Conservation (phyloP, 371 early-diverging fungal species). For the Mortierella sp. region DNA sequence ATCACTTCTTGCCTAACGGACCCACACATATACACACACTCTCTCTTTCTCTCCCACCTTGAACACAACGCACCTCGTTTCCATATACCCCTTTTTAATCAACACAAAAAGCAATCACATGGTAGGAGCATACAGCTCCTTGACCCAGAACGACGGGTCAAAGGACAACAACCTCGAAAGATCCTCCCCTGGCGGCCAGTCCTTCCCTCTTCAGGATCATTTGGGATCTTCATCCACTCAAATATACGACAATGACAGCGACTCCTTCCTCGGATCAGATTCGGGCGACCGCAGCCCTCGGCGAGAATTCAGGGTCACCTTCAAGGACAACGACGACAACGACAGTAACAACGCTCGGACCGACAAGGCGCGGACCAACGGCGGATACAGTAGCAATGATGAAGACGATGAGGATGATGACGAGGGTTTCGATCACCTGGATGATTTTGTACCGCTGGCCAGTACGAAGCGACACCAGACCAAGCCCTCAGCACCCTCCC, state of each 20-base stretch:
- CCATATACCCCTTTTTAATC: background rate
- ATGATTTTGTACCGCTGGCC: slow-evolving; percentile 39
- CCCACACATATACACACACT: background rate
- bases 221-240: background rate
- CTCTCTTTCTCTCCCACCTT: background rate
- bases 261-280: background rate
- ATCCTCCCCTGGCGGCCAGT: slow-evolving; percentile 5
- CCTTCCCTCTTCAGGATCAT: slow-evolving; percentile 15
- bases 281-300: background rate
- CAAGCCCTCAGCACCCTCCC: background rate
- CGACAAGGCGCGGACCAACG: slow-evolving; percentile 7
- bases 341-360: background rate
- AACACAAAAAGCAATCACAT: background rate
- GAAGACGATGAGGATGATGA: slow-evolving; percentile 29
- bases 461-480: slow-evolving; percentile 22
- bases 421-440: slow-evolving; percentile 25
- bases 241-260: background rate
- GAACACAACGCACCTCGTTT: too few species aligned
- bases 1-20: background rate
- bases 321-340: slow-evolving; percentile 6
- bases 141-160: slow-evolving; percentile 6
- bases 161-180: background rate
- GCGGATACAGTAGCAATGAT: background rate
- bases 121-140: slow-evolving; percentile 18
- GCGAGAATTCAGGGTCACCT: slow-evolving; percentile 3